These are phyloP conservation scores for Sporopachydermia cereana DNA, from an alignment of 1,139 yeast genomes.

Conservation along the genomic window DNA sequence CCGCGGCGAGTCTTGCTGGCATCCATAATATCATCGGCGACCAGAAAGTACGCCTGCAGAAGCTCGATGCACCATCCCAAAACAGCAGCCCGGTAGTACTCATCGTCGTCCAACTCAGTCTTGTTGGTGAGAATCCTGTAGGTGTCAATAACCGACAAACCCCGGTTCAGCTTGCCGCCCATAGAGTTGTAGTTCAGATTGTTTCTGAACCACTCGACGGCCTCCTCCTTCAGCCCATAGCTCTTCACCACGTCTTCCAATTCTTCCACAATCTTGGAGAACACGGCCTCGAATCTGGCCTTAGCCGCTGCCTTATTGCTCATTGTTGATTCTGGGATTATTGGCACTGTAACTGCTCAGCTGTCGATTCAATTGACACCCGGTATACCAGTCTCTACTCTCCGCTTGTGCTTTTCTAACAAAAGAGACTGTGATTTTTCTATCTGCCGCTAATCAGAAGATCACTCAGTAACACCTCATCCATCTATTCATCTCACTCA, in stretches of 20 bases:
- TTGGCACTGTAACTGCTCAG: too few relatives aligned
- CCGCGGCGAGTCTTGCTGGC: conserved; percentile 95
- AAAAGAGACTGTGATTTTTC: too few relatives aligned
- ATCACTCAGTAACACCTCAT: too few relatives aligned
- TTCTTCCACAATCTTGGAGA: conserved; percentile 73
- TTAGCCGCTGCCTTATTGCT: conserved; percentile 34
- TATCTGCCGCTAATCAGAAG: too few relatives aligned
- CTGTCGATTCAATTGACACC: conserved; percentile 6
- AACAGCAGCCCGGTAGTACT: conserved; percentile 76
- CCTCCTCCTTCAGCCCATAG: conserved; percentile 81
- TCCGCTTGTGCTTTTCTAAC: not conserved
- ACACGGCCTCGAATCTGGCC: conserved; percentile 57
- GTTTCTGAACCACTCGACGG: conserved; percentile 73
- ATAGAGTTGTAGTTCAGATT: conserved; percentile 80
- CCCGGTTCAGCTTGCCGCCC: conserved; percentile 95
- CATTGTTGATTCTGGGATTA: too few relatives aligned
- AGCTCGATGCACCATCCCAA: conserved; percentile 96
- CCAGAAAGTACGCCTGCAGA: conserved; percentile 91
- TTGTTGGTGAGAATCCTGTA: conserved; percentile 67
- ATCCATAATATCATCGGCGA: conserved; percentile 99
- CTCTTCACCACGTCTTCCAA: conserved; percentile 47
- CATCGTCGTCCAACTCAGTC: conserved; percentile 50
- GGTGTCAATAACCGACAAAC: conserved; percentile 89
- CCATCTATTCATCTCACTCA: too few relatives aligned
- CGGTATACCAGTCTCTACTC: not conserved